A percentile compares a stretch with the other conserved stretches of the same genome.
These are phyloP conservation scores for Lyophyllum atratum DNA, from an alignment of 768 basidiomycete genomes.

Conservation along the genomic window DNA sequence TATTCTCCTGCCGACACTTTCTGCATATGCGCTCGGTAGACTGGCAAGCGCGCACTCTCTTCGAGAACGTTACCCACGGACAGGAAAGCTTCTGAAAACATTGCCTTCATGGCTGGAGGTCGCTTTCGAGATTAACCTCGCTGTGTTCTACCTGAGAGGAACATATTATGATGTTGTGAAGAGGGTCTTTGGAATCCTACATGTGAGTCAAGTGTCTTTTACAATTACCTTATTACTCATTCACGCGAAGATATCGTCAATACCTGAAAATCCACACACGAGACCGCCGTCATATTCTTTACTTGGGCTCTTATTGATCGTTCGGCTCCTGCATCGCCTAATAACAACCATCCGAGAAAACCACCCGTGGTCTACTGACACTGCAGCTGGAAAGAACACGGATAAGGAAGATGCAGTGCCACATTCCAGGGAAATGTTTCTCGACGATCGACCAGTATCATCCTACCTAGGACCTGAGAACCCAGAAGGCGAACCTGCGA, in stretches of 20 bases:
- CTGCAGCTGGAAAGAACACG: constrained; percentile 30
- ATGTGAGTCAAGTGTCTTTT: constrained; percentile 44
- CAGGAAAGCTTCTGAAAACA: constrained; percentile 34
- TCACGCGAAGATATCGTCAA: constrained; percentile 63
- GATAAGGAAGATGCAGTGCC: constrained; percentile 27
- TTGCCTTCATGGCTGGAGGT: constrained; percentile 59
- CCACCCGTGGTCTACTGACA: constrained; percentile 10
- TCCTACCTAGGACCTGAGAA: constrained; percentile 51
- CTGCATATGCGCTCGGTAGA: constrained; percentile 60
- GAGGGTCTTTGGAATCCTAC: constrained; percentile 65
- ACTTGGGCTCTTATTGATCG: constrained; percentile 70
- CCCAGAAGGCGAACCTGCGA: constrained; percentile 53
- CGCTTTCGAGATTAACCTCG: constrained; percentile 71
- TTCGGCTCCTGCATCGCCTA: constrained; percentile 67
- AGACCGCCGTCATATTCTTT: constrained; percentile 87
- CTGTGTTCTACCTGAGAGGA: constrained; percentile 78
- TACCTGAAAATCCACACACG: constrained; percentile 67
- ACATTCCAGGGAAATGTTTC: constrained; percentile 37
- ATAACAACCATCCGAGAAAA: constrained; percentile 42
- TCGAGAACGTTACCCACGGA: constrained; percentile 34
- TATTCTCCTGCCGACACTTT: constrained; percentile 67
- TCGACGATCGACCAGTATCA: constrained; percentile 67
- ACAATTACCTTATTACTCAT: neutral
- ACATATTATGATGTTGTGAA: constrained; percentile 76
- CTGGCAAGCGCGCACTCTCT: constrained; percentile 41